Evolutionary conservation across 2,329 filamentous ascomycete species (phyloP).

Genomic region (Pyrenochaeta sp.): DNA sequence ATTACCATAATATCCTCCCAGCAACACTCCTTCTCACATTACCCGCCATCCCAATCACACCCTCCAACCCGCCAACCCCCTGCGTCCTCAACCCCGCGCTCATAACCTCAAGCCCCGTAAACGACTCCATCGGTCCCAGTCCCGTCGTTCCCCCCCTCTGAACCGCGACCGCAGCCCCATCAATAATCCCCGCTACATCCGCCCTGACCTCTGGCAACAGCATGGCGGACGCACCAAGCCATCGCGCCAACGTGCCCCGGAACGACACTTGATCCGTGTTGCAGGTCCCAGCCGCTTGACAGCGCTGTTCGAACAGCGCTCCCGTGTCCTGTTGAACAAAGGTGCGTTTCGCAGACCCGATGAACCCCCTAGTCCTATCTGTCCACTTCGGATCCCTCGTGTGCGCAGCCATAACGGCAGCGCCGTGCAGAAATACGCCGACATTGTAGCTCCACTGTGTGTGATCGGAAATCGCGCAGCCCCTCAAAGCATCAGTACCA

Average conservation of each 20-base stretch:
- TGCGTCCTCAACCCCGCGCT: constrained; percentile 26
- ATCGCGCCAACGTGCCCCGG: constrained; percentile 56
- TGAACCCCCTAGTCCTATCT: constrained; percentile 45
- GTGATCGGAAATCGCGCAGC: constrained; percentile 48
- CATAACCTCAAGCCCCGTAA: constrained; percentile 24
- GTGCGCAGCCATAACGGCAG: constrained; percentile 35
- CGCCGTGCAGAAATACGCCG: constrained; percentile 62
- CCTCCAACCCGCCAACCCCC: constrained; percentile 17
- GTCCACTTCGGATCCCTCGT: constrained; percentile 29
- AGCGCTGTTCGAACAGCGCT: constrained; percentile 64
- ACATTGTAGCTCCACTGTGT: constrained; percentile 58
- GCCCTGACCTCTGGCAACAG: constrained; percentile 25
- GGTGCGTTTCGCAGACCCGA: constrained; percentile 28
- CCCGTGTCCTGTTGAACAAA: constrained; percentile 30
- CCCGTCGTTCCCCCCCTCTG: constrained; percentile 11
- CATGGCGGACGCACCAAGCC: constrained; percentile 32
- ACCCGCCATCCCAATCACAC: constrained; percentile 19
- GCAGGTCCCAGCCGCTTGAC: constrained; percentile 65
- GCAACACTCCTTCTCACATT: constrained; percentile 14
- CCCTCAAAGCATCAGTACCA: constrained; percentile 56
- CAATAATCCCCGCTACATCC: constrained; percentile 19
- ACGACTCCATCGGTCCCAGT: constrained; percentile 19
- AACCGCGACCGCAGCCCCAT: constrained; percentile 14
- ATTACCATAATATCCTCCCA: constrained; percentile 14
- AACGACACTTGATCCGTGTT: constrained; percentile 74